phyloP scores from a whole-genome alignment of 176 grass and related monocot genomes.

The Triticum monococcum region DNA sequence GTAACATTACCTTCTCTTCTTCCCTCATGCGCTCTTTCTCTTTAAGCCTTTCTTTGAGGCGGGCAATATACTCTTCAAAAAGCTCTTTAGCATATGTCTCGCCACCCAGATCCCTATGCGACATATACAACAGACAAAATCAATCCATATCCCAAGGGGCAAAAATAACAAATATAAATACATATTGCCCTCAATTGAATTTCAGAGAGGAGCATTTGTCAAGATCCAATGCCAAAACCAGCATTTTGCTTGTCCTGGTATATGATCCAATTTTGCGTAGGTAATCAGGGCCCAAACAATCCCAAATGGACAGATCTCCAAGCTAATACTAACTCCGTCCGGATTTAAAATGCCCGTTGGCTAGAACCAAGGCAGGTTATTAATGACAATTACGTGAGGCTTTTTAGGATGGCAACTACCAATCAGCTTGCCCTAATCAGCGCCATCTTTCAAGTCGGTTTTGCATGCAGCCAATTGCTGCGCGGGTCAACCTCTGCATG shows the following conservation, averaged over 20 bases:
- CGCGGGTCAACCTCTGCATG: too few relatives aligned
- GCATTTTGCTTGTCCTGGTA: not conserved
- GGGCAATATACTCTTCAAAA: slow-evolving; percentile 80
- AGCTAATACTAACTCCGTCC: not conserved
- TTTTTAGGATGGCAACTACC: too few relatives aligned
- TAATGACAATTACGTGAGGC: too few relatives aligned
- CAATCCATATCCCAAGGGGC: not conserved
- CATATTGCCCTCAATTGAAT: not conserved
- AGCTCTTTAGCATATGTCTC: slow-evolving; percentile 54
- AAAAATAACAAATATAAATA: slow-evolving; percentile 8
- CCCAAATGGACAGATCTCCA: not conserved
- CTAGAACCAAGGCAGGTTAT: too few relatives aligned
- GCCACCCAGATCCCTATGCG: slow-evolving; percentile 55
- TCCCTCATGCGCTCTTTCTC: slow-evolving; percentile 89
- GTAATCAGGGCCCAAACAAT: not conserved
- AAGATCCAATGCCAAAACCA: not conserved
- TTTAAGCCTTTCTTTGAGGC: slow-evolving; percentile 83
- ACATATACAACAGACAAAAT: slow-evolving; percentile 28
- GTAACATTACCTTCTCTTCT: slow-evolving; percentile 78
- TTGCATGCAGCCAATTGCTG: too few relatives aligned
- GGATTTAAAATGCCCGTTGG: too few relatives aligned
- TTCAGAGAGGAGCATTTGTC: not conserved
- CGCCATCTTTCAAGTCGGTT: too few relatives aligned
- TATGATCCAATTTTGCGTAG: not conserved
- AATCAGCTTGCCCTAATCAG: too few relatives aligned